Percentiles rank a stretch among this genome's conserved stretches.
These are phyloP conservation scores for Nectriaceae sp. DNA, from an alignment of 2,329 filamentous ascomycete species.

Conservation along the genomic window DNA sequence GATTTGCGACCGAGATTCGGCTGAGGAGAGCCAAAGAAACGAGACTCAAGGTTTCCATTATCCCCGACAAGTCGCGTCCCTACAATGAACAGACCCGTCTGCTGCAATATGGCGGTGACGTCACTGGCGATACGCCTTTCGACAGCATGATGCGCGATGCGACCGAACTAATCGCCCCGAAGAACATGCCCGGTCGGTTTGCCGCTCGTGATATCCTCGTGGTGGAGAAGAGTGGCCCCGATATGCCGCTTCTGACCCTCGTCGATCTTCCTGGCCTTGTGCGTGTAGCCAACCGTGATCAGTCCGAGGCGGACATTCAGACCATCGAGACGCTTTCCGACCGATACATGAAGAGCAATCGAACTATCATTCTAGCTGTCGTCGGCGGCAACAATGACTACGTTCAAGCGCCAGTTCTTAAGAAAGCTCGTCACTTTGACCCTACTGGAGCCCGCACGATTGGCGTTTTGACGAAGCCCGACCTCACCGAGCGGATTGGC, in stretches of 20 bases:
- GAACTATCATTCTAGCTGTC: conserved; percentile 58
- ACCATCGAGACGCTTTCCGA: conserved; percentile 54
- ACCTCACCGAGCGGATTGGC: conserved; percentile 54
- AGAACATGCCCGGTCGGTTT: conserved; percentile 51
- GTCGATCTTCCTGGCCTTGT: conserved; percentile 64
- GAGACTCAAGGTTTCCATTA: conserved; percentile 53
- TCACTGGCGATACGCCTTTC: conserved; percentile 47
- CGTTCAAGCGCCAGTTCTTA: conserved; percentile 53
- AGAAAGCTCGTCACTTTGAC: conserved; percentile 53
- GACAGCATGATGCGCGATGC: conserved; percentile 53
- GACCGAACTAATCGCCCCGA: conserved; percentile 52
- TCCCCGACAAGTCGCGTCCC: conserved; percentile 51
- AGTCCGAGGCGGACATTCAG: conserved; percentile 53
- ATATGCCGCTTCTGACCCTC: conserved; percentile 60
- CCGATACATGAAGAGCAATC: conserved; percentile 56
- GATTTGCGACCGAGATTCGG: conserved; percentile 62
- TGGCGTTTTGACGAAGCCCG: conserved; percentile 54
- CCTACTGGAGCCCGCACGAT: conserved; percentile 51
- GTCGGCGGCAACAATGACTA: conserved; percentile 58
- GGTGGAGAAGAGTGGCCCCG: conserved; percentile 60
- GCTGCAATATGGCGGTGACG: conserved; percentile 49
- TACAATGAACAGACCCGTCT: conserved; percentile 49
- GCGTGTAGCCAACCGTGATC: conserved; percentile 52
- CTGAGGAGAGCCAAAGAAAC: conserved; percentile 50
- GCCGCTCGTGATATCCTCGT: conserved; percentile 56